A percentile compares a stretch with the other conserved stretches of the same genome.
phyloP scores from a whole-genome alignment of 2,329 filamentous ascomycete genomes.

The Pseudogymnoascus sp. region DNA sequence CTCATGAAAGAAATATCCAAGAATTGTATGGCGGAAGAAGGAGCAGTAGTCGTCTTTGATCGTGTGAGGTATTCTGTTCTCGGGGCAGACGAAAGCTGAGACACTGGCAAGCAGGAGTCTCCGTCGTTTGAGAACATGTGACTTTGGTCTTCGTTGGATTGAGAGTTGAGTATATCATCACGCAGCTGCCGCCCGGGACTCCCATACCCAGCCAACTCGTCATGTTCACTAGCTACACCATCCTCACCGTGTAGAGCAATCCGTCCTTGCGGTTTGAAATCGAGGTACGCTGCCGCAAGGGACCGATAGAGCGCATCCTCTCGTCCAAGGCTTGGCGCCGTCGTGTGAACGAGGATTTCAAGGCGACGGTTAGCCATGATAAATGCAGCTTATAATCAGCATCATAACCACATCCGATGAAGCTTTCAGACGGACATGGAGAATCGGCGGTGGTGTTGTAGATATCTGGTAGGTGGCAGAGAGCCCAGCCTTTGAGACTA shows the following conservation, averaged over 20 bases:
- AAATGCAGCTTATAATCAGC: neutral
- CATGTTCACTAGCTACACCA: constrained; percentile 19
- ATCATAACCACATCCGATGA: neutral
- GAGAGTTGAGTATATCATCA: constrained; percentile 15
- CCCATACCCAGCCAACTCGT: constrained; percentile 37
- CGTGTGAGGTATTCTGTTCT: constrained; percentile 2
- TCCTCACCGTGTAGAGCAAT: constrained; percentile 12
- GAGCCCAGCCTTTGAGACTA: too few relatives aligned
- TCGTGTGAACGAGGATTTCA: constrained; percentile 28
- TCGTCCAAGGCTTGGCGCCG: constrained; percentile 25
- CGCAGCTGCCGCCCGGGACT: constrained; percentile 32
- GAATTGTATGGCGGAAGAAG: constrained; percentile 1
- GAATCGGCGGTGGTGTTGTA: neutral
- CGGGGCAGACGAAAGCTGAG: neutral
- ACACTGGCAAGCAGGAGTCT: neutral
- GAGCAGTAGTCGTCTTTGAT: neutral
- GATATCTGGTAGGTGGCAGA: neutral
- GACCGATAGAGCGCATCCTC: constrained; percentile 28
- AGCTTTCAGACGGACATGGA: neutral
- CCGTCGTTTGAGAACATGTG: constrained; percentile 2
- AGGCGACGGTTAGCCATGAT: constrained; percentile 12
- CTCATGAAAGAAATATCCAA: constrained; percentile 4
- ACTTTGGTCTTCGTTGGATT: constrained; percentile 19
- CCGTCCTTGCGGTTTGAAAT: constrained; percentile 21
- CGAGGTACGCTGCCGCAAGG: constrained; percentile 26